Evolutionary conservation across 305 asterid genomes (phyloP).

Genomic region (Withania somnifera): DNA sequence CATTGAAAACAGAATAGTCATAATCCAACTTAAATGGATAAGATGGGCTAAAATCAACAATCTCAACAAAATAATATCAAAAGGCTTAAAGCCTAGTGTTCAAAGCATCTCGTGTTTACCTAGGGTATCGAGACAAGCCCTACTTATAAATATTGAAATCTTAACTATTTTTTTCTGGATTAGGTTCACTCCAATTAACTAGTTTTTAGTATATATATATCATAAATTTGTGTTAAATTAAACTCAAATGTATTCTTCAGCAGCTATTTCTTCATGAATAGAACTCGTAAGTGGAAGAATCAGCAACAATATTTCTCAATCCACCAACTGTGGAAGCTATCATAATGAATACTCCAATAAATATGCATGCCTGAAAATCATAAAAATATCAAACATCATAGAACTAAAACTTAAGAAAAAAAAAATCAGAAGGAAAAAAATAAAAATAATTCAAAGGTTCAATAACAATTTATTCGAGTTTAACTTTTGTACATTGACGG

Average conservation of each 20-base stretch:
- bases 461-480: not conserved
- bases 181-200: not conserved
- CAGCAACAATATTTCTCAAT: constrained; percentile 59
- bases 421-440: too few relatives aligned
- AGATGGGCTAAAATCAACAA: not conserved
- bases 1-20: not conserved
- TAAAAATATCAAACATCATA: not conserved
- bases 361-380: constrained; percentile 47
- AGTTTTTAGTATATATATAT: not conserved
- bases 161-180: not conserved
- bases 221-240: not conserved
- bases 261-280: constrained; percentile 27
- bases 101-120: not conserved
- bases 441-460: not conserved
- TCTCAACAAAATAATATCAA: not conserved
- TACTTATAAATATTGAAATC: not conserved
- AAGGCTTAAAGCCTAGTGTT: too few relatives aligned
- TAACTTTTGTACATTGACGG: not conserved
- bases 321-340: constrained; percentile 87
- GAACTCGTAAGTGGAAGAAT: constrained; percentile 68
- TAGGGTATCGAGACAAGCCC: not conserved
- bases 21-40: not conserved
- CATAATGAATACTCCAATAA: constrained; percentile 79
- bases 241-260: not conserved
- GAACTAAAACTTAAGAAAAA: too few relatives aligned